These are phyloP conservation scores for Cytospora mali DNA, from an alignment of 2,329 filamentous ascomycete genomes.

Conservation along the genomic window DNA sequence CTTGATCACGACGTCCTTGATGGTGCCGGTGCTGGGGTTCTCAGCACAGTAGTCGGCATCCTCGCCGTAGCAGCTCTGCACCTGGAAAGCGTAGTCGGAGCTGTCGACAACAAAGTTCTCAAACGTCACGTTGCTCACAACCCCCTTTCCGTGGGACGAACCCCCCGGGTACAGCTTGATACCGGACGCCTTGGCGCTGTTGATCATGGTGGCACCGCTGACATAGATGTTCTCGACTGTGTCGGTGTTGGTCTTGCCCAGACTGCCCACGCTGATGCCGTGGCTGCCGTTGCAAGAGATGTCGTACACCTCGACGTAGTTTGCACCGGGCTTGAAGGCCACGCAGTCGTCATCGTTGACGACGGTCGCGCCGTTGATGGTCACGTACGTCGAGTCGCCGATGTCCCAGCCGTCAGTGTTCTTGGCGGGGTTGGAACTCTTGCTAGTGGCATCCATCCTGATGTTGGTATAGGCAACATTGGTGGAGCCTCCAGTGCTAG, in stretches of 20 bases:
- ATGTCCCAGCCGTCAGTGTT: slow-evolving; percentile 50
- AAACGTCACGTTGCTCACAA: slow-evolving; percentile 47
- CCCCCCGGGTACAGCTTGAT: slow-evolving; percentile 67
- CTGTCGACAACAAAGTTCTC: slow-evolving; percentile 40
- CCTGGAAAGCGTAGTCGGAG: slow-evolving; percentile 48
- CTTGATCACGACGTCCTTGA: slow-evolving; percentile 41
- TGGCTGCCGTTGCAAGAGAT: slow-evolving; percentile 51
- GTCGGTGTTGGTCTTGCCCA: slow-evolving; percentile 43
- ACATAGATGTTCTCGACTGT: slow-evolving; percentile 47
- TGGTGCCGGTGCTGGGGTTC: slow-evolving; percentile 37
- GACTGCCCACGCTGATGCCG: slow-evolving; percentile 50
- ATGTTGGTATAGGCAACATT: slow-evolving; percentile 43
- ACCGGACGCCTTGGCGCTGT: slow-evolving; percentile 54
- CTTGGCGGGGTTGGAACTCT: slow-evolving; percentile 41
- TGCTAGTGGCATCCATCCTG: slow-evolving; percentile 43
- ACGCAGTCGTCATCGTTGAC: slow-evolving; percentile 49
- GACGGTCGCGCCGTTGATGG: slow-evolving; percentile 40
- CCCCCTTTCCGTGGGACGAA: slow-evolving; percentile 39
- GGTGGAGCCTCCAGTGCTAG: slow-evolving; percentile 39
- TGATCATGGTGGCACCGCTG: slow-evolving; percentile 37
- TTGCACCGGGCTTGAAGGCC: slow-evolving; percentile 46
- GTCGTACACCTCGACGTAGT: slow-evolving; percentile 43
- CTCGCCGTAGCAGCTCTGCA: slow-evolving; percentile 48
- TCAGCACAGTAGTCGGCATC: slow-evolving; percentile 41
- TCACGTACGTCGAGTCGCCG: slow-evolving; percentile 41